Evolutionary conservation across 2,329 filamentous ascomycete species (phyloP).

Genomic region (Sclerotinia nivalis): DNA sequence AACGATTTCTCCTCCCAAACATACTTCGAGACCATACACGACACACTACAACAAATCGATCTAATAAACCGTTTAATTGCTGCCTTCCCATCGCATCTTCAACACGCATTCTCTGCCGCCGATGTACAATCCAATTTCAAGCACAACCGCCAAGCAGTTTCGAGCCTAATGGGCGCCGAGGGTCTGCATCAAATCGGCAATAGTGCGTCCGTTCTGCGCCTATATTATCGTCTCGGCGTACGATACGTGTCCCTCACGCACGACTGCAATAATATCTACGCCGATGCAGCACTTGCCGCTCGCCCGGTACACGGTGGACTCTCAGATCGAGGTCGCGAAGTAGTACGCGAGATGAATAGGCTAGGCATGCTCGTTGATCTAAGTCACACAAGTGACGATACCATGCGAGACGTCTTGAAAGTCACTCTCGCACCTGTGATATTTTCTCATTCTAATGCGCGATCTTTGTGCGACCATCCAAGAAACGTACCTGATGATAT

Average conservation of each 20-base stretch:
- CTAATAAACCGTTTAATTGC: conserved; percentile 18
- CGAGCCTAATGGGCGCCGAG: conserved; percentile 59
- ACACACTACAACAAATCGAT: conserved; percentile 24
- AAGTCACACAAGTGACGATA: conserved; percentile 60
- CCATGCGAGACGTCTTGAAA: conserved; percentile 61
- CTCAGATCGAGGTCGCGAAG: conserved; percentile 39
- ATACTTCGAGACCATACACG: conserved; percentile 8
- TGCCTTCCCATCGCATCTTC: not conserved
- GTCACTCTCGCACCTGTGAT: conserved; percentile 58
- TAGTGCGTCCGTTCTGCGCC: conserved; percentile 56
- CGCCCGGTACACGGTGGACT: conserved; percentile 50
- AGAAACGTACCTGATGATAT: conserved; percentile 62
- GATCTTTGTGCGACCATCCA: too few relatives aligned
- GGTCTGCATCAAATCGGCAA: conserved; percentile 58
- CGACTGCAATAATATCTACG: conserved; percentile 60
- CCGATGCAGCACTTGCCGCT: conserved; percentile 11
- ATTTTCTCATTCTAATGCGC: conserved; percentile 66
- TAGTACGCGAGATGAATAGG: conserved; percentile 67
- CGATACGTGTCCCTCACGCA: conserved; percentile 68
- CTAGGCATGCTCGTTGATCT: conserved; percentile 69
- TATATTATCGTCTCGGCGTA: conserved; percentile 62
- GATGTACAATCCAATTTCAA: not conserved
- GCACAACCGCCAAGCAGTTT: not conserved
- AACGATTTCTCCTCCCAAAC: too few relatives aligned
- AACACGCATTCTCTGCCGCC: not conserved